Conservation (phyloP, 202 grass and related monocot genomes). For the Carex arenaria region DNA sequence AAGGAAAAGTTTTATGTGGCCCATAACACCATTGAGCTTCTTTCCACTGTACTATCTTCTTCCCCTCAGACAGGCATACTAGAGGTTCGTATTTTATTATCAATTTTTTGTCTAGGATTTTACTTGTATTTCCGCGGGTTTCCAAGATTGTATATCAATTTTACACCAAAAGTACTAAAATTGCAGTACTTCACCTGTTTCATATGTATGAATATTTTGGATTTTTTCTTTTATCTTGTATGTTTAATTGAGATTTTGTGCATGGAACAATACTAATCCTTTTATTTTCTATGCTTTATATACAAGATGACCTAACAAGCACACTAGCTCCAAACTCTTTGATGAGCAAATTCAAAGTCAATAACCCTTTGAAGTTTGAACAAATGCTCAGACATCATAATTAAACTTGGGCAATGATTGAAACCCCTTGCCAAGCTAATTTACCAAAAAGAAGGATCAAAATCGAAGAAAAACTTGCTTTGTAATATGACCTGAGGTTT, state of each 20-base stretch:
- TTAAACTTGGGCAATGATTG: too few relatives aligned
- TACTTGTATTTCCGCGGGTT: neutral
- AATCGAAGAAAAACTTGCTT: too few relatives aligned
- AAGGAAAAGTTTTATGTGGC: conserved; percentile 68
- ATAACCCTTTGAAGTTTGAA: too few relatives aligned
- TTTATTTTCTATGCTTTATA: conserved; percentile 3
- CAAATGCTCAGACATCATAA: too few relatives aligned
- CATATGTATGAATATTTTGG: neutral
- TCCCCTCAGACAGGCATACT: conserved; percentile 63
- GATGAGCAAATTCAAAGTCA: too few relatives aligned
- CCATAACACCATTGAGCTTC: conserved; percentile 74
- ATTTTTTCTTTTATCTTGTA: neutral
- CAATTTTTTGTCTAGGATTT: neutral
- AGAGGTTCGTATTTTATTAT: conserved; percentile 39
- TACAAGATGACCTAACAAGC: too few relatives aligned
- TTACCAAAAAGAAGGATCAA: too few relatives aligned
- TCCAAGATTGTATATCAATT: neutral
- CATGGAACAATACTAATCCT: neutral
- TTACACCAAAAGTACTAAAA: neutral
- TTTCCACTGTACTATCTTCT: conserved; percentile 78
- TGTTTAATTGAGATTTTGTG: neutral
- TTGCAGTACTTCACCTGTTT: neutral
- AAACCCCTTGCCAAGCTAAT: too few relatives aligned
- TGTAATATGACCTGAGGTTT: too few relatives aligned
- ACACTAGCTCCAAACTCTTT: too few relatives aligned